phyloP scores from a whole-genome alignment of 441 rosid species.

The Iberis amara region DNA sequence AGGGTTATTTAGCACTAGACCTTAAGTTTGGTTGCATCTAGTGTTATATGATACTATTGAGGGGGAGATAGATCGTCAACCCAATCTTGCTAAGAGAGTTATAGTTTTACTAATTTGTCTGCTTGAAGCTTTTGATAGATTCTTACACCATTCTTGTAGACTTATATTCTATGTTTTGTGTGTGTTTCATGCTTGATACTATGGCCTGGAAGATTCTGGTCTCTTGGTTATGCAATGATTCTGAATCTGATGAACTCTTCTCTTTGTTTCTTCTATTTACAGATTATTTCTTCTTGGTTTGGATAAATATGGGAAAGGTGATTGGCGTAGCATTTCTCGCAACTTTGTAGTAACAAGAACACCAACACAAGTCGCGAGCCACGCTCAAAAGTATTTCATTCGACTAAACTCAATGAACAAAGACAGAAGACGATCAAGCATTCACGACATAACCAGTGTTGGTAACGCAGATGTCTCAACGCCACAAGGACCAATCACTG shows the following conservation, averaged over 20 bases:
- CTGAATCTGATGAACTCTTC: conserved; percentile 12
- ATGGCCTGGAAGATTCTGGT: not conserved
- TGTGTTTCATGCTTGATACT: not conserved
- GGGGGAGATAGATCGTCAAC: too few relatives aligned
- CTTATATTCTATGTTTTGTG: not conserved
- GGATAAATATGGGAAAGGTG: conserved; percentile 97
- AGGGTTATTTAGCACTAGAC: too few relatives aligned
- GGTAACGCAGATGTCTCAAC: conserved; percentile 61
- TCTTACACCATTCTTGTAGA: too few relatives aligned
- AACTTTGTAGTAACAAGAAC: conserved; percentile 95
- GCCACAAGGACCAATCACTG: conserved; percentile 89
- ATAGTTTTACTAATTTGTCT: too few relatives aligned
- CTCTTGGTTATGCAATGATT: conserved; percentile 9
- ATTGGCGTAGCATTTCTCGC: conserved; percentile 96
- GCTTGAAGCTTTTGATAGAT: too few relatives aligned
- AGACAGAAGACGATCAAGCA: conserved; percentile 94
- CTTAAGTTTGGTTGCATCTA: too few relatives aligned
- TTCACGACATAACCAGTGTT: conserved; percentile 90
- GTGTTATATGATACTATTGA: too few relatives aligned
- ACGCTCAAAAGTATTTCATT: conserved; percentile 89
- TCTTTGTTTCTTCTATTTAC: conserved; percentile 20
- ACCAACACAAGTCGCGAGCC: conserved; percentile 98
- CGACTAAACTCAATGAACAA: conserved; percentile 88
- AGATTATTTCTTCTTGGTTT: conserved; percentile 94
- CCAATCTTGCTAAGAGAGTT: too few relatives aligned